Base-by-base conservation (phyloP, 352 stramenopile genomes). In the Phytophthora palmivora region DNA sequence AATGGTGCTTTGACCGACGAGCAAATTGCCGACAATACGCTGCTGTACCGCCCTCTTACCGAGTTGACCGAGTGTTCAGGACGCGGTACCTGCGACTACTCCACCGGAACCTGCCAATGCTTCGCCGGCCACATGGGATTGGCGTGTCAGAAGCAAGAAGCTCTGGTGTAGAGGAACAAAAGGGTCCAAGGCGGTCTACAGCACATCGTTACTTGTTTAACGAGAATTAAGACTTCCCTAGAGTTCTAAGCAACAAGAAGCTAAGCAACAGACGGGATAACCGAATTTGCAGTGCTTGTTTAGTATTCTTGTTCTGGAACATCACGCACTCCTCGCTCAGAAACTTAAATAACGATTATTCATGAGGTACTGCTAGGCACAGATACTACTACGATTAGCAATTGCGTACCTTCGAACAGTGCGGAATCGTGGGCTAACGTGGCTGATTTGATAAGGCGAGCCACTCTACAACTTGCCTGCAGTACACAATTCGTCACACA, bases 41-140 rank as follows among this genome's bases (percentile, higher is more conserved):
- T 22, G 14, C 38, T 16, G 8, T 22, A 42, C 0, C 74, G 71
- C 1, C 58, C 73, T 2, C 65, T 91, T 0, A 84, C 63, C 0
- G 82, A 94, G 32, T 63, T 91, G 14, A 43, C 54, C 0, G 72
- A 82, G n/a, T 94, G 85, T 44, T 84, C 83, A 0, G 78, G 76
- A 42, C 83, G 86, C 2, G 85, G 86, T 5, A 52, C 58, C 1
- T 94, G 86, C 42, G 81, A 92, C 71, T 71, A 61, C 32, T 44
- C 43, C 28, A 74, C 73, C 0, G 86, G 86, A 14, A 68, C 65
- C 1, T 92, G 85, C 74, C 67, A 72, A 45, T 94, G 86, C 58
- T 94, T 72, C 45, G 45, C 80, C 6, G 85, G 86, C 0, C 84
- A 93, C 65, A 92, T 91, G 78, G 82, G 86, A 0, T 70, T 92